Base-by-base conservation (phyloP, 169 alveolate genomes). In the Plasmodium coatneyi region DNA sequence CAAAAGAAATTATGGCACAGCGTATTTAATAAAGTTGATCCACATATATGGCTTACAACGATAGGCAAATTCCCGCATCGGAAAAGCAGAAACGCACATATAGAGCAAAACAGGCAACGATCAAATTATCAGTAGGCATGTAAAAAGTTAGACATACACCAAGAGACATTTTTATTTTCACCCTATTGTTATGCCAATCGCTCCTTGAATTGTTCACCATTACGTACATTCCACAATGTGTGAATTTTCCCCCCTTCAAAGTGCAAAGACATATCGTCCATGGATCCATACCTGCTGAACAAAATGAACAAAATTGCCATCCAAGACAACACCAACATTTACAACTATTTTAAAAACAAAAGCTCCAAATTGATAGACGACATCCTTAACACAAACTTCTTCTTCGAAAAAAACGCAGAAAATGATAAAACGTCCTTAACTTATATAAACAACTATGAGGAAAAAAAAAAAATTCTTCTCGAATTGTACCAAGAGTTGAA, bases 231-330 rank as follows among this genome's bases (percentile, higher is more conserved):
- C 60, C 60, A 7, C 5, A 14, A 49, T 49, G 3, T 22, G 30
- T 41, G 25, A 1, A 28, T 32, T 72, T 28, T 25, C 32, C 52
- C 34, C 41, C 36, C 30, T 28, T 5, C 39, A 32, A 32, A 87
- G 93, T 87, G 93, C 25, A 87, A 87, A 41, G 56, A 87, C 34
- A 87, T 87, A 5, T 87, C 93, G 71, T 32, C 32, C 41, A 32
- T 87, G 71, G 93, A 87, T 34, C 93, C 93, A 14, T 76, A 79
- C 56, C 36, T 87, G 22, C 76, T 87, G n/a, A 87, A 87, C 43
- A 87, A 87, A 79, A 87, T 70, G 54, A 87, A 87, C 34, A 87
- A 87, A 87, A 80, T 87, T 28, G 46, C 41, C 43, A 79, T 87
- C 32, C 56, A 79, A 19, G 89, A 87, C 39, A 80, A 87, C 70